Evolutionary conservation across 108 stramenopile species (phyloP), one percentile per base, ranked within the genome.

Genomic region (Skeletonema grethae): DNA sequence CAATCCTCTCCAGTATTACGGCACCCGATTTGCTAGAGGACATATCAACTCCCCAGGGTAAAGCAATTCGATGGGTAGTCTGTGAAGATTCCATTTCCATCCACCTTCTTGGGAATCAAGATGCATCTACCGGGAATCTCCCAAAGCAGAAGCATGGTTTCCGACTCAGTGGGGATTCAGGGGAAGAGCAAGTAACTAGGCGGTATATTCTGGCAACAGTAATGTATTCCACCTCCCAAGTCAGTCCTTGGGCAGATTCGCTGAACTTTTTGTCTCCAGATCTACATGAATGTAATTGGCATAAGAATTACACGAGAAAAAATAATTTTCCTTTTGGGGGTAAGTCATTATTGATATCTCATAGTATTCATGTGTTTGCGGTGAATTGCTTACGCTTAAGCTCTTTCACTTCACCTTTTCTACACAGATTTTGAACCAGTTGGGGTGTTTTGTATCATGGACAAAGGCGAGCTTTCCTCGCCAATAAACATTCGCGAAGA

Each of bases 241-340:
- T 2, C 18, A 38, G 64, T 11, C 25, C 41, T 1, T 65, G 64
- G 64, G 4, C 25, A 9, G 64, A 65, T 28, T 9, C 18, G 2
- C 48, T 39, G 64, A 65, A 65, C n/a, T 65, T 65, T n/a, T 22
- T 65, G 9, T 24, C 41, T 24, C 43, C 43, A 7, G 25, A 65
- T 46, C 11, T 29, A 0, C 64, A 65, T 25, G 64, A 65, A 30
- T 65, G 64, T 13, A 10, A 11, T 13, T 65, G 64, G 64, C 64
- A 65, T 29, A 12, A 29, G 13, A 65, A 46, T 8, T 46, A 50
- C 12, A 65, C 41, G 28, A 6, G 46, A 6, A 0, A 12, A 4
- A 65, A 65, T 28, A 65, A 65, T 28, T 65, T 41, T 41, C 64
- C 46, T 48, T 48, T 25, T 65, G 46, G 64, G 20, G 64, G 38